A percentile compares a stretch with the other conserved stretches of the same genome.
Conservation (phyloP, 805 yeast species). For the Wickerhamiella spandovensis region DNA sequence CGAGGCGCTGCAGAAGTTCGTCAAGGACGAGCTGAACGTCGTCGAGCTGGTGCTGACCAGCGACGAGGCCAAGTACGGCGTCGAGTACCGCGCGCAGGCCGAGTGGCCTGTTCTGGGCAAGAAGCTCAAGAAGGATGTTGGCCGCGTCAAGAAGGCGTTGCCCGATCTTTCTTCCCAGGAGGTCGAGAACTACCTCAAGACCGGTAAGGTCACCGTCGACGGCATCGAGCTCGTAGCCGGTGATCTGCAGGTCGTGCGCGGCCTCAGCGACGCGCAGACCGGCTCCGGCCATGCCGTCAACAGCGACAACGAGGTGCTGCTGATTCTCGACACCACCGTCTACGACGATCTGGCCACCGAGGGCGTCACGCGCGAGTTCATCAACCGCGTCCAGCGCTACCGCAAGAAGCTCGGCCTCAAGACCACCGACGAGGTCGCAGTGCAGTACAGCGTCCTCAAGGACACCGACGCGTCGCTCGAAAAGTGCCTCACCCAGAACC, state of each 20-base stretch:
- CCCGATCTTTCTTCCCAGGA: slow-evolving; percentile 71
- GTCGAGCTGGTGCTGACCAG: slow-evolving; percentile 77
- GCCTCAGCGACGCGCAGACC: slow-evolving; percentile 48
- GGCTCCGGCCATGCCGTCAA: slow-evolving; percentile 72
- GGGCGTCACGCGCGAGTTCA: slow-evolving; percentile 91
- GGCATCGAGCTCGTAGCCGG: slow-evolving; percentile 80
- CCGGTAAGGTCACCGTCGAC: slow-evolving; percentile 71
- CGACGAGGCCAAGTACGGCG: slow-evolving; percentile 86
- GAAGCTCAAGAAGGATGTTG: slow-evolving; percentile 87
- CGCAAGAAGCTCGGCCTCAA: slow-evolving; percentile 92
- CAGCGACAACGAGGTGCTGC: slow-evolving; percentile 77
- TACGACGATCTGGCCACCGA: slow-evolving; percentile 83
- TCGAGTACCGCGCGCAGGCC: slow-evolving; percentile 85
- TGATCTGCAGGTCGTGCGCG: slow-evolving; percentile 83
- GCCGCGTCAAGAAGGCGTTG: slow-evolving; percentile 86
- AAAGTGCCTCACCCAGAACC: slow-evolving; percentile 47
- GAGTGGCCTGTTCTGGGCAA: slow-evolving; percentile 99
- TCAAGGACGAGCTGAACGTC: slow-evolving; percentile 83
- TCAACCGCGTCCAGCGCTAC: slow-evolving; percentile 93
- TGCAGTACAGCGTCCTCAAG: slow-evolving; percentile 57
- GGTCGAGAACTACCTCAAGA: slow-evolving; percentile 57
- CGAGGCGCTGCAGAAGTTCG: slow-evolving; percentile 61
- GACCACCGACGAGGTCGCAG: slow-evolving; percentile 88
- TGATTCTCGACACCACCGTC: slow-evolving; percentile 75
- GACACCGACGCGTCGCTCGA: slow-evolving; percentile 41